These are phyloP conservation scores for Austroboletus novae-zelandiae DNA, from an alignment of 1,284 basidiomycete species.

Conservation along the genomic window DNA sequence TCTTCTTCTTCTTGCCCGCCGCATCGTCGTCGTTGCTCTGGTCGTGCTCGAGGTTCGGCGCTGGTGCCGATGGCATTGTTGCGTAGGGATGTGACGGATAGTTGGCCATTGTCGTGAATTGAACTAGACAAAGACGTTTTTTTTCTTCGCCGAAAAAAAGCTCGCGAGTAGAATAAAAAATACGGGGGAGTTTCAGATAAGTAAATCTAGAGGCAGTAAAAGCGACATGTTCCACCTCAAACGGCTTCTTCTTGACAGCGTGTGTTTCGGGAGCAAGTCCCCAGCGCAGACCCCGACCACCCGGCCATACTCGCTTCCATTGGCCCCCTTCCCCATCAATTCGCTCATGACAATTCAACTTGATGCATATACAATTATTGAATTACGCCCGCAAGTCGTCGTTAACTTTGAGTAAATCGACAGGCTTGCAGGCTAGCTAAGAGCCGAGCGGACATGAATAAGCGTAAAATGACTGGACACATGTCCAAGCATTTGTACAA, in stretches of 20 bases:
- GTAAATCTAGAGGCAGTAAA: slow-evolving; percentile 12
- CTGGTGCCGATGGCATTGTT: slow-evolving; percentile 19
- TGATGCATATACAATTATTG: too few relatives aligned
- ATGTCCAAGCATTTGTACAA: too few relatives aligned
- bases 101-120: slow-evolving; percentile 21
- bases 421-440: too few relatives aligned
- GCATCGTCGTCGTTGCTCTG: slow-evolving; percentile 29
- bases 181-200: slow-evolving; percentile 26
- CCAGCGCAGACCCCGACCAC: slow-evolving; percentile 30
- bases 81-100: slow-evolving; percentile 32
- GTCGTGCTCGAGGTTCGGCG: slow-evolving; percentile 25
- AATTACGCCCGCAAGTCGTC: too few relatives aligned
- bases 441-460: too few relatives aligned
- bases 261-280: slow-evolving; percentile 7
- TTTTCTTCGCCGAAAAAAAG: too few relatives aligned
- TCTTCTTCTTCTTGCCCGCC: slow-evolving; percentile 52
- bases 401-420: too few relatives aligned
- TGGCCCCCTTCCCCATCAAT: too few relatives aligned
- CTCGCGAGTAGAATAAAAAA: slow-evolving; percentile 12
- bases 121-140: too few relatives aligned
- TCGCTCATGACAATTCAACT: too few relatives aligned
- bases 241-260: slow-evolving; percentile 24
- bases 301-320: background rate
- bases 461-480: too few relatives aligned
- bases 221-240: slow-evolving; percentile 19